These are phyloP conservation scores for Aspergillus intermedius DNA, from an alignment of 2,329 filamentous ascomycete genomes.

Conservation along the genomic window DNA sequence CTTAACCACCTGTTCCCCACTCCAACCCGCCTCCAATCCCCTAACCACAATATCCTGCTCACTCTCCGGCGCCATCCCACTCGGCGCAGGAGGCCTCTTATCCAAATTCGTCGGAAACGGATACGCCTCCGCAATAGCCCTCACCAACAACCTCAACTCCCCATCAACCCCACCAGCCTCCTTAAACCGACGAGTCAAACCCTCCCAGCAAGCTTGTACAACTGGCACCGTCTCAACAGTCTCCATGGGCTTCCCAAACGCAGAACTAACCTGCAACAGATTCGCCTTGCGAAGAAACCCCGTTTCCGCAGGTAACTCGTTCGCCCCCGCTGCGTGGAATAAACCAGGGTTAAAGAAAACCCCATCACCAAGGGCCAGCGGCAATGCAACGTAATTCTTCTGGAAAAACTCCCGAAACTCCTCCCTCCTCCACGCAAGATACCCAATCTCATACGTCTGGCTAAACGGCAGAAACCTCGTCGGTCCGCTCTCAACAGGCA, in stretches of 20 bases:
- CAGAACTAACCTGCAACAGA: conserved; percentile 55
- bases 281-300: conserved; percentile 53
- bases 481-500: conserved; percentile 53
- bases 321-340: conserved; percentile 58
- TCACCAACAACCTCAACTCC: conserved; percentile 43
- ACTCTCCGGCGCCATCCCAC: conserved; percentile 55
- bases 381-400: conserved; percentile 47
- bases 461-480: conserved; percentile 57
- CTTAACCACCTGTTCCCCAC: conserved; percentile 34
- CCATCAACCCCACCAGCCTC: conserved; percentile 24
- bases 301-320: conserved; percentile 29
- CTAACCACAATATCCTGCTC: conserved; percentile 49
- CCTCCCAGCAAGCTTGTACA: conserved; percentile 48
- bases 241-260: conserved; percentile 61
- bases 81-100: conserved; percentile 48
- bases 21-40: conserved; percentile 40
- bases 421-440: conserved; percentile 49
- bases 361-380: conserved; percentile 52
- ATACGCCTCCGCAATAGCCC: conserved; percentile 52
- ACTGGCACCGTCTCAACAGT: conserved; percentile 48
- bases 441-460: conserved; percentile 52
- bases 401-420: conserved; percentile 53
- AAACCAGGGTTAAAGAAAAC: conserved; percentile 60
- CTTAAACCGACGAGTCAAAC: conserved; percentile 48
- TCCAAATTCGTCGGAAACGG: conserved; percentile 59